Percentiles rank a stretch among this genome's conserved stretches.
Evolutionary conservation across 192 early-diverging fungal species (phyloP).

Genomic region (Podila epicladia): DNA sequence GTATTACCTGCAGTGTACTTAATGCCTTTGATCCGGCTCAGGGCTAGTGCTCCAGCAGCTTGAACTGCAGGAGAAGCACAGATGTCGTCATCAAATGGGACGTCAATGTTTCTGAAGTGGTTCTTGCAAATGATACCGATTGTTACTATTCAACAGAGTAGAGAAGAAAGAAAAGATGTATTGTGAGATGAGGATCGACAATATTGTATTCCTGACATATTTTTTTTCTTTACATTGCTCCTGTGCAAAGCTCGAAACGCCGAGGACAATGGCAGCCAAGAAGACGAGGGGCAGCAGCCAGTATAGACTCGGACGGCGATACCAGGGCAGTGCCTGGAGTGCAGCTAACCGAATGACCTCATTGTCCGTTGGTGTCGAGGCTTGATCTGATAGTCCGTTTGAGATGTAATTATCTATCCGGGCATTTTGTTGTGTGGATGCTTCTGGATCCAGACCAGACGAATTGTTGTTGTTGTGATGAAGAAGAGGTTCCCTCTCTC

Average conservation of each 20-base stretch:
- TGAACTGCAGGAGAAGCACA: slow-evolving; percentile 12
- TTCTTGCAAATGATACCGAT: slow-evolving; percentile 36
- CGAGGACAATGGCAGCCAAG: slow-evolving; percentile 19
- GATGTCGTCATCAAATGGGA: background rate
- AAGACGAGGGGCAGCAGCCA: slow-evolving; percentile 35
- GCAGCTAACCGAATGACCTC: slow-evolving; percentile 17
- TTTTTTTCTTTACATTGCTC: slow-evolving; percentile 13
- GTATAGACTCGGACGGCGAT: slow-evolving; percentile 19
- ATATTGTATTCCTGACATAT: background rate
- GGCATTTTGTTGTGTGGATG: background rate
- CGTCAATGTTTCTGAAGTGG: background rate
- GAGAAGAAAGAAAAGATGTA: background rate
- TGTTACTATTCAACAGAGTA: slow-evolving; percentile 5
- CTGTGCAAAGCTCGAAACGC: slow-evolving; percentile 9
- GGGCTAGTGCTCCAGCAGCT: slow-evolving; percentile 12
- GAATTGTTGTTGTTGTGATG: background rate
- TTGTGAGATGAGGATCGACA: too few relatives aligned
- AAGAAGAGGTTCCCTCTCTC: background rate
- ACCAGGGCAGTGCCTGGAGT: slow-evolving; percentile 25
- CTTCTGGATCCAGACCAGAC: background rate
- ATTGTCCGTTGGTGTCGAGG: slow-evolving; percentile 1
- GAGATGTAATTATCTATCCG: background rate
- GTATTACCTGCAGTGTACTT: slow-evolving; percentile 36
- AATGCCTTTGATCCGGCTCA: slow-evolving; percentile 21
- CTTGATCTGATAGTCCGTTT: background rate